Conservation (phyloP, 1,284 basidiomycete genomes). For the Pseudomicrostroma phylloplanum region DNA sequence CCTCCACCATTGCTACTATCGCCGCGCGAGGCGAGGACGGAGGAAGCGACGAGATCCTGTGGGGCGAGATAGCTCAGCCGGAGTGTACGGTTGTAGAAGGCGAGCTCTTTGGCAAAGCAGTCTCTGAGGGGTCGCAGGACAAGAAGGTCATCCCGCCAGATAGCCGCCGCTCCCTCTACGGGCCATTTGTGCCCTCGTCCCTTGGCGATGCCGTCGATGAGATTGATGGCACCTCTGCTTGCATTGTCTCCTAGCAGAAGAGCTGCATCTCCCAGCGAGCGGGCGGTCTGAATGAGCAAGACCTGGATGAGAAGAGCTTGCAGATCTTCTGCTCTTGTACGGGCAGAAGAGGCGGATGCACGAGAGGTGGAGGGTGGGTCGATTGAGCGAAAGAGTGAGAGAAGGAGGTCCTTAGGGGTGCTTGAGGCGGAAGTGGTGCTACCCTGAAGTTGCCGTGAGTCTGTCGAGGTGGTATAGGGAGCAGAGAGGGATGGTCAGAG, state of each 20-base stretch:
- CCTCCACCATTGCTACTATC: constrained; percentile 10
- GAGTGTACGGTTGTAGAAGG: constrained; percentile 22
- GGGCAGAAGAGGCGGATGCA: constrained; percentile 25
- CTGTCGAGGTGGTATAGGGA: not conserved
- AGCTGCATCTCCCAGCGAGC: constrained; percentile 21
- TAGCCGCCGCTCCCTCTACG: constrained; percentile 27
- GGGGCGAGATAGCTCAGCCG: constrained; percentile 17
- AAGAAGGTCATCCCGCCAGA: constrained; percentile 33
- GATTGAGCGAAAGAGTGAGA: constrained; percentile 21
- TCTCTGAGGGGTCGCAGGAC: constrained; percentile 31
- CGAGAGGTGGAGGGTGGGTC: constrained; percentile 23
- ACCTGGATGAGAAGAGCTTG: constrained; percentile 25
- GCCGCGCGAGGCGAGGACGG: constrained; percentile 7
- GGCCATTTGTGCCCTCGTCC: constrained; percentile 44
- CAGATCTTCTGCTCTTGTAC: constrained; percentile 39
- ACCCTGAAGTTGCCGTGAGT: no score
- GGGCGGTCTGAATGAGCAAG: constrained; percentile 25
- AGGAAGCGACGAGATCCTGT: constrained; percentile 16
- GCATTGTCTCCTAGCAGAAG: constrained; percentile 34
- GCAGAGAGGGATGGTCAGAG: constrained; percentile 4
- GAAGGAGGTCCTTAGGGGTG: constrained; percentile 16
- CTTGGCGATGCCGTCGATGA: constrained; percentile 35
- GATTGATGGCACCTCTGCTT: constrained; percentile 30
- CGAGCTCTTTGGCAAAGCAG: constrained; percentile 27
- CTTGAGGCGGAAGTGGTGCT: no score